Base-by-base conservation (phyloP, 2,329 filamentous ascomycete genomes). In the Exophiala xenobiotica region DNA sequence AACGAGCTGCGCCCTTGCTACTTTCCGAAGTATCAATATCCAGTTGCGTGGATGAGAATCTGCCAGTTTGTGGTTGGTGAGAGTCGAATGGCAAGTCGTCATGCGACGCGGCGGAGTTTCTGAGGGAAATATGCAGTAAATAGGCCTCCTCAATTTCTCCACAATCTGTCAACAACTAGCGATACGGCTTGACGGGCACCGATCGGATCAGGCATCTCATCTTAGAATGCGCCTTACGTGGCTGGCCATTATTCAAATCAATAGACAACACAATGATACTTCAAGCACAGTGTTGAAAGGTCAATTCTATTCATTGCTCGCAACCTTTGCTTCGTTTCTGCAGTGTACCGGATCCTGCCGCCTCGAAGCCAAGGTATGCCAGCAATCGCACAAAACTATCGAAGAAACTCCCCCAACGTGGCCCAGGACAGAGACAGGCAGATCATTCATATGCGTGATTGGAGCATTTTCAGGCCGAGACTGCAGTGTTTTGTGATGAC, bases 291-390 rank as follows among this genome's bases (percentile, higher is more conserved):
- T 31, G 16, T 18, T 18, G 23, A 35, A 46, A 55, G 48, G 37
- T 41, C 29, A 53, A 53, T 52, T 57, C 55, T 58, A 58, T 58
- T 58, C 52, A 58, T 47, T 58, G 55, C 55, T 44, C 50, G 49
- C 46, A 55, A 47, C 55, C 55, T 49, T 45, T 43, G 41, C 55
- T 55, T 55, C 52, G 52, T 50, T 50, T 45, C 38, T 58, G 49
- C 47, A 54, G 44, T 53, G 43, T 58, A 35, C 49, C 51, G 51
- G 54, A 50, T 54, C 49, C 55, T 58, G 55, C 55, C 55, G 42
- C 55, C 53, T 23, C 52, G 55, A 55, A 58, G 51, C 55, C 55
- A 58, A 55, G 55, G 55, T 37, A 58, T 58, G 55, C 55, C 55
- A 55, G 55, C 55, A 58, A 55, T 46, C 43, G 51, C 46, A 53